phyloP scores from a whole-genome alignment of 2,329 filamentous ascomycete species.

The Akanthomyces dipterigenus region DNA sequence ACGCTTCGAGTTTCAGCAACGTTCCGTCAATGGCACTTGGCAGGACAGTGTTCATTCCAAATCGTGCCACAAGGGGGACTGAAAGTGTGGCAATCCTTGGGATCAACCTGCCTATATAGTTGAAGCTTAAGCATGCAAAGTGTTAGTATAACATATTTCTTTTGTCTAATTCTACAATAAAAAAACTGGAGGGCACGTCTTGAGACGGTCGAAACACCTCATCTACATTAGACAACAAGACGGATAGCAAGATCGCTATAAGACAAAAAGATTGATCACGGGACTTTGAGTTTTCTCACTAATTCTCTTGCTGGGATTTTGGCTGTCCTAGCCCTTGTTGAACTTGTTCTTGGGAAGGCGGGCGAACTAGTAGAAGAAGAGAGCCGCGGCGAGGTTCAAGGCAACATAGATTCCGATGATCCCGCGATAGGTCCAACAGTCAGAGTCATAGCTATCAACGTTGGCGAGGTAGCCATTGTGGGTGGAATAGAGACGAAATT shows the following conservation, averaged over 20 bases:
- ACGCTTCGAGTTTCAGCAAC: not conserved
- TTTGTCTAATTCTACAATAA: not conserved
- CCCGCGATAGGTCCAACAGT: slow-evolving; percentile 49
- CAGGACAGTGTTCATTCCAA: not conserved
- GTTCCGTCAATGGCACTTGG: not conserved
- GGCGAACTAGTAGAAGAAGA: slow-evolving; percentile 39
- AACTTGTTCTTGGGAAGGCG: slow-evolving; percentile 25
- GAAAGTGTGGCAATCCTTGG: too few species aligned
- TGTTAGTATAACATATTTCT: not conserved
- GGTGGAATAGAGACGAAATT: slow-evolving; percentile 38
- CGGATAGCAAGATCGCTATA: too few species aligned
- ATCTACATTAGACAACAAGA: too few species aligned
- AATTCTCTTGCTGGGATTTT: too few species aligned
- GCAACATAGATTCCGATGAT: slow-evolving; percentile 47
- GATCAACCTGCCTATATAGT: not conserved
- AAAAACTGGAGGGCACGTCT: not conserved
- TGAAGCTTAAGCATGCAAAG: too few species aligned
- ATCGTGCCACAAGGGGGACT: not conserved
- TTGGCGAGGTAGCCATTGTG: slow-evolving; percentile 38
- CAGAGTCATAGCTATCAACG: slow-evolving; percentile 39
- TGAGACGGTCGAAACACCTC: too few species aligned
- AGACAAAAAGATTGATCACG: too few species aligned
- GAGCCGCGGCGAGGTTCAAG: slow-evolving; percentile 44
- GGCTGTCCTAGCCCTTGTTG: slow-evolving; percentile 15
- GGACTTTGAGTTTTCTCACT: too few species aligned